Percentiles rank a stretch among this genome's conserved stretches.
Conservation (phyloP, 2,329 filamentous ascomycete genomes). For the Eurotiales sp. region DNA sequence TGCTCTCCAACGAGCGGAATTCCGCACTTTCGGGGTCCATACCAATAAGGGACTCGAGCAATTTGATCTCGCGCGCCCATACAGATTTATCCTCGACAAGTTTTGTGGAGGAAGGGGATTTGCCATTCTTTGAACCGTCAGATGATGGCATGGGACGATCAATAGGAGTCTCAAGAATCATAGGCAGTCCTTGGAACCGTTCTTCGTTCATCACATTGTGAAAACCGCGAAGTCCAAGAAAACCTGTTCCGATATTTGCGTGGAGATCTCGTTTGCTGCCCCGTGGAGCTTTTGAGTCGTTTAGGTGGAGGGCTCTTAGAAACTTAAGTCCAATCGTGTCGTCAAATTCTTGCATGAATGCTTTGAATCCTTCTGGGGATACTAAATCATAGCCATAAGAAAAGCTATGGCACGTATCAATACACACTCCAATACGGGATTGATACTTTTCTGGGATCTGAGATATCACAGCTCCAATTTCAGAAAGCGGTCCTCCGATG, state of each 20-base stretch:
- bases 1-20: constrained; percentile 63
- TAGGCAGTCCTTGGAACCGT: constrained; percentile 72
- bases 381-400: constrained; percentile 89
- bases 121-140: constrained; percentile 3
- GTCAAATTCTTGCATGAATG: constrained; percentile 74
- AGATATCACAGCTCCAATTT: constrained; percentile 79
- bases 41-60: constrained; percentile 82
- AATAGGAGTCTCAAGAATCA: constrained; percentile 96
- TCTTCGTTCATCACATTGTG: constrained; percentile 84
- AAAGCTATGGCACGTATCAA: constrained; percentile 96
- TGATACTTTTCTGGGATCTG: constrained; percentile 70
- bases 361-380: constrained; percentile 66
- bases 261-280: constrained; percentile 81
- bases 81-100: constrained; percentile 70
- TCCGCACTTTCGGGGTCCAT: constrained; percentile 73
- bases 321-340: constrained; percentile 71
- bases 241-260: constrained; percentile 94
- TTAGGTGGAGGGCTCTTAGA: constrained; percentile 82
- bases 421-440: constrained; percentile 80
- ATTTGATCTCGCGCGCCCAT: constrained; percentile 92
- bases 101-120: constrained; percentile 19
- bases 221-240: constrained; percentile 84
- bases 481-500: constrained; percentile 79
- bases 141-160: constrained; percentile 57
- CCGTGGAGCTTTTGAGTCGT: constrained; percentile 91